Conservation (phyloP, 192 early-diverging fungal species). For the Geranomyces variabilis region DNA sequence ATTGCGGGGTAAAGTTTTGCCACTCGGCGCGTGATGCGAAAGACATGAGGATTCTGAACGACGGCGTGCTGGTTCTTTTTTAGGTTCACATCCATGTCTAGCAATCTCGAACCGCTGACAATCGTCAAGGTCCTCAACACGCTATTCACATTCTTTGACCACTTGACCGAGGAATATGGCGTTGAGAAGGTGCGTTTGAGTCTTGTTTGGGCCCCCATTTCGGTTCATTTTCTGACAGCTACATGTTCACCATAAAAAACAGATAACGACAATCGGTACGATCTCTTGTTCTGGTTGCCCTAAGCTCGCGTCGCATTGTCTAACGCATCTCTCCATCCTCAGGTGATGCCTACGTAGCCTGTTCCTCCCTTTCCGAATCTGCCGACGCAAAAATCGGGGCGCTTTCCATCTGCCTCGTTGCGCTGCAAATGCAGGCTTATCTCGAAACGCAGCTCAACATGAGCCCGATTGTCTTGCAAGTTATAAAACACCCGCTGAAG, state of each 20-base stretch:
- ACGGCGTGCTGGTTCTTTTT: neutral
- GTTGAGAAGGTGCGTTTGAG: conserved; percentile 47
- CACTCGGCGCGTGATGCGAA: too few relatives aligned
- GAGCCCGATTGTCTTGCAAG: conserved; percentile 35
- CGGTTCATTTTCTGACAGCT: neutral
- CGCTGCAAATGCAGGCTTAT: conserved; percentile 54
- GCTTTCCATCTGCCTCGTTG: conserved; percentile 48
- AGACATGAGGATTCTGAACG: too few relatives aligned
- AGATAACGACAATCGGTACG: conserved; percentile 46
- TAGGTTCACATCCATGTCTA: conserved; percentile 58
- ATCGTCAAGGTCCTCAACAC: conserved; percentile 57
- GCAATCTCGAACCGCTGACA: conserved; percentile 47
- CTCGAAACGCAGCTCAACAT: conserved; percentile 48
- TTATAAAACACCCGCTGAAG: conserved; percentile 38
- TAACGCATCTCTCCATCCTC: neutral
- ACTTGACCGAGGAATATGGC: conserved; percentile 43
- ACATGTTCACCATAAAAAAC: neutral
- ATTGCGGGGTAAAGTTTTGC: conserved; percentile 45
- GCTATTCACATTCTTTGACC: conserved; percentile 54
- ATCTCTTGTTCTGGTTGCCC: neutral
- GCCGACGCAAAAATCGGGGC: conserved; percentile 44
- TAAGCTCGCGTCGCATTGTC: neutral
- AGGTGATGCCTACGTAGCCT: conserved; percentile 57
- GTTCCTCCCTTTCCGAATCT: conserved; percentile 31
- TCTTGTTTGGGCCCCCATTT: neutral